Percentiles rank a stretch among this genome's conserved stretches.
Evolutionary conservation across 164 flowering plant species (phyloP).

Genomic region (Malania oleifera): DNA sequence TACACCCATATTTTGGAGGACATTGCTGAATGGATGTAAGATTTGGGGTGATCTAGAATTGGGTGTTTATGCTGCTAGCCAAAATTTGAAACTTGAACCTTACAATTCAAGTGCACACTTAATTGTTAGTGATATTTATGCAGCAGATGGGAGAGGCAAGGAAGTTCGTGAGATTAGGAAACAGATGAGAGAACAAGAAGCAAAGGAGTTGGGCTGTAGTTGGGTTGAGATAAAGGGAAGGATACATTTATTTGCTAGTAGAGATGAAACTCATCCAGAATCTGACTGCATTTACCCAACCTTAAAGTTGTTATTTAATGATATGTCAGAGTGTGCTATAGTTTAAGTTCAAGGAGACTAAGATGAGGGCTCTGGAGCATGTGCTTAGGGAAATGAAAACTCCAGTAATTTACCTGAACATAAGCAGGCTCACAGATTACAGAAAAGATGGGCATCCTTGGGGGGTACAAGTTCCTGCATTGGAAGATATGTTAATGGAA

Average conservation of each 20-base stretch:
- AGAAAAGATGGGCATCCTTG: too few species aligned
- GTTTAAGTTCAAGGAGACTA: too few species aligned
- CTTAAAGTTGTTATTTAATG: constrained; percentile 18
- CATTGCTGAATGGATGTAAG: constrained; percentile 29
- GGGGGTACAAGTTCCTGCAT: too few species aligned
- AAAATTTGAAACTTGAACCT: constrained; percentile 23
- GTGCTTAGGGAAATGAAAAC: too few species aligned
- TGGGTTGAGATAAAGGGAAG: constrained; percentile 31
- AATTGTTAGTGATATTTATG: constrained; percentile 24
- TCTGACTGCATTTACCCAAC: constrained; percentile 17
- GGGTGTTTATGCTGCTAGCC: constrained; percentile 21
- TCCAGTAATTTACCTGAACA: too few species aligned
- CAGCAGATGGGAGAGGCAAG: constrained; percentile 18
- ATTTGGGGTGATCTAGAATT: constrained; percentile 21
- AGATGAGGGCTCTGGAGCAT: too few species aligned
- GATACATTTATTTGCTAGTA: constrained; percentile 20
- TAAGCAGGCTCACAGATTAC: too few species aligned
- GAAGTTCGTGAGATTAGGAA: constrained; percentile 19
- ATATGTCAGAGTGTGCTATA: not conserved
- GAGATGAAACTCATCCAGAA: constrained; percentile 31
- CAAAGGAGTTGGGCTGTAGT: constrained; percentile 26
- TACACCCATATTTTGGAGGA: constrained; percentile 22
- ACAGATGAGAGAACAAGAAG: constrained; percentile 20
- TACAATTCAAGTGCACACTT: constrained; percentile 20
- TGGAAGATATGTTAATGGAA: too few species aligned